These are phyloP conservation scores for Xylariales sp. DNA, from an alignment of 2,329 filamentous ascomycete genomes.

Conservation along the genomic window DNA sequence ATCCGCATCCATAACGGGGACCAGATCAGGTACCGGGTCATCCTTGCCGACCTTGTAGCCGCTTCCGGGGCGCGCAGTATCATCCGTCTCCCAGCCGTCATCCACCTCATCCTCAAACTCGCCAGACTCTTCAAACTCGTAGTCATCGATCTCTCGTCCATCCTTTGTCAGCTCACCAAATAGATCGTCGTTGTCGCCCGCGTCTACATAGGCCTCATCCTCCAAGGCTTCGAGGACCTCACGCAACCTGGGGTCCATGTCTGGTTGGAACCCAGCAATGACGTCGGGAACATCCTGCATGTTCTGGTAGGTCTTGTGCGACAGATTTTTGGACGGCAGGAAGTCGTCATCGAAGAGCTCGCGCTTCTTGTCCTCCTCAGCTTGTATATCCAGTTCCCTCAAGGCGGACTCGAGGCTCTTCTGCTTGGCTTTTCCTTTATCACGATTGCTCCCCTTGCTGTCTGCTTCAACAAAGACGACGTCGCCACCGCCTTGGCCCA, in stretches of 20 bases:
- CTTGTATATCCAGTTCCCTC: conserved; percentile 51
- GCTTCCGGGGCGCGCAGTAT: conserved; percentile 72
- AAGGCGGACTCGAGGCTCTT: conserved; percentile 79
- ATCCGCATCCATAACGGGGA: conserved; percentile 21
- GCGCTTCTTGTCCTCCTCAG: conserved; percentile 31
- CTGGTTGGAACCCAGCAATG: conserved; percentile 90
- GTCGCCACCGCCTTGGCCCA: conserved; percentile 69
- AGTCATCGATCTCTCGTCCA: conserved; percentile 68
- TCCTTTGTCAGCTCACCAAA: conserved; percentile 71
- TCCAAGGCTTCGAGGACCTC: conserved; percentile 92
- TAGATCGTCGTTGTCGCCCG: conserved; percentile 66
- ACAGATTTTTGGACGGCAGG: conserved; percentile 74
- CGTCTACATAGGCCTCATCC: conserved; percentile 89
- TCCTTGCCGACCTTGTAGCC: conserved; percentile 38
- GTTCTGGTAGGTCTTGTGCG: conserved; percentile 77
- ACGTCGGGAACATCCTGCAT: conserved; percentile 91
- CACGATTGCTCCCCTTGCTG: conserved; percentile 45
- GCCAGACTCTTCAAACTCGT: conserved; percentile 65
- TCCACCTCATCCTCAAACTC: conserved; percentile 58
- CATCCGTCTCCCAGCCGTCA: conserved; percentile 92
- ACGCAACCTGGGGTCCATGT: conserved; percentile 91
- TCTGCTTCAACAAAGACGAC: conserved; percentile 80
- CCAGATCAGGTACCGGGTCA: conserved; percentile 43
- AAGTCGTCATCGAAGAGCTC: conserved; percentile 69
- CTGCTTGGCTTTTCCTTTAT: conserved; percentile 68